phyloP scores from a whole-genome alignment of 208 protist genomes.

The Trypanosomatidae sp. region DNA sequence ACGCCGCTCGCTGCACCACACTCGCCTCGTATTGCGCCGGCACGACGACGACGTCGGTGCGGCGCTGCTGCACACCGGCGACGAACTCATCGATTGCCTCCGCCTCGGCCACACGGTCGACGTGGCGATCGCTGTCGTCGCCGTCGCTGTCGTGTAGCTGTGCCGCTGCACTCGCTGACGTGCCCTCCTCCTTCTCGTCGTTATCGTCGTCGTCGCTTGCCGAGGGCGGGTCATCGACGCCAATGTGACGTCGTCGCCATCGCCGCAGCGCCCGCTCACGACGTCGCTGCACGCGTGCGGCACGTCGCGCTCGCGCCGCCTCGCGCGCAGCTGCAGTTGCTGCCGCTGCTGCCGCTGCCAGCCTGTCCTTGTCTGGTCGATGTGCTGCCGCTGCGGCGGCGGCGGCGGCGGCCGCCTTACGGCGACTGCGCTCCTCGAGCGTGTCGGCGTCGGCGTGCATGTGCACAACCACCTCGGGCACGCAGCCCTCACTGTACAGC shows the following conservation, averaged over 20 bases:
- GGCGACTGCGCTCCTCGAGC: slow-evolving; percentile 4
- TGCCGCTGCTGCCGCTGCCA: slow-evolving; percentile 1
- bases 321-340: neutral
- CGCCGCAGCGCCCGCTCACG: slow-evolving; percentile 43
- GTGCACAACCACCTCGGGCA: slow-evolving; percentile 68
- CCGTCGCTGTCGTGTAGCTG: too few relatives aligned
- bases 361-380: neutral
- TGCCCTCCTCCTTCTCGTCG: slow-evolving; percentile 13
- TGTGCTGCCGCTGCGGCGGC: neutral
- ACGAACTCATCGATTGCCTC: slow-evolving; percentile 67
- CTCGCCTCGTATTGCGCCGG: slow-evolving; percentile 38
- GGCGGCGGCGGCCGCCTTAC: neutral
- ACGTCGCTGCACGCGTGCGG: slow-evolving; percentile 13
- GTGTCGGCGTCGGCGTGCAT: slow-evolving; percentile 8
- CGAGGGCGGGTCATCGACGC: slow-evolving; percentile 43
- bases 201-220: slow-evolving; percentile 3
- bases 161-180: neutral
- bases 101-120: slow-evolving; percentile 10
- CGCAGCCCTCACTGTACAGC: slow-evolving; percentile 39
- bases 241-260: slow-evolving; percentile 87
- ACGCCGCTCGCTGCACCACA: slow-evolving; percentile 31
- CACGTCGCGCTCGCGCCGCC: slow-evolving; percentile 8
- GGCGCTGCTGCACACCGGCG: slow-evolving; percentile 33
- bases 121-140: slow-evolving; percentile 3
- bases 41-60: slow-evolving; percentile 29